Base-by-base conservation (phyloP, 2,329 filamentous ascomycete genomes). In the Colletotrichum sp. region DNA sequence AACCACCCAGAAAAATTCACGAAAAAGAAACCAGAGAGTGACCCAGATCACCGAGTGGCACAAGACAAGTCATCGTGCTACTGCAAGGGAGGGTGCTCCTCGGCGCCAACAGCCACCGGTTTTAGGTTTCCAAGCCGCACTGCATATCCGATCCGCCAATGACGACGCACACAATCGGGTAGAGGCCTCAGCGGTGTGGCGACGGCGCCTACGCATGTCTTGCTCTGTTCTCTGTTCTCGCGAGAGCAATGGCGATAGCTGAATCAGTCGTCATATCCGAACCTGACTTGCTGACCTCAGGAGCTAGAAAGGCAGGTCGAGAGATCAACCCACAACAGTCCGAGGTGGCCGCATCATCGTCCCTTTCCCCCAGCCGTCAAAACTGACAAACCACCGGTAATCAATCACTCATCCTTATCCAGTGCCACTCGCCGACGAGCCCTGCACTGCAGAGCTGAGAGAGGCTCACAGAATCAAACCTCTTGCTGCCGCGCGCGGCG, bases 81-180 rank as follows among this genome's bases (percentile, higher is more conserved):
- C 30, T 12, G n/a, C 28, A 7, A 43, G 52, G 26, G 24, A 63
- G n/a, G 32, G 14, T 32, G 18, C 24, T 59, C 55, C 61, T 39
- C 61, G 68, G 68, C 61, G 61, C 52, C 52, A 59, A 26, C 28
- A 55, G 48, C 72, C 72, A 71, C 72, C 60, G 68, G 68, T 61
- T 74, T 67, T 67, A 72, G 68, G 32, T 63, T 75, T 67, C 30
- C 18, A 39, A 75, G 68, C 36, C 60, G 52, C 68, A 61, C 68
- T 28, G 30, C 16, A 52, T 67, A 7, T 34, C 68, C 48, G 34
- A 43, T 26, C 48, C 32, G 32, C 16, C n/a, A 60, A 32, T 55
- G 34, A 43, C 39, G 14, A 30, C 64, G 48, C 43, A 57, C 57
- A 16, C 69, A 43, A 34, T 32, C 21, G 39, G 39, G 2, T 18